Percentiles rank a stretch among this genome's conserved stretches.
Evolutionary conservation across 2,329 filamentous ascomycete genomes (phyloP).

Genomic region (Mariannaea sp.): DNA sequence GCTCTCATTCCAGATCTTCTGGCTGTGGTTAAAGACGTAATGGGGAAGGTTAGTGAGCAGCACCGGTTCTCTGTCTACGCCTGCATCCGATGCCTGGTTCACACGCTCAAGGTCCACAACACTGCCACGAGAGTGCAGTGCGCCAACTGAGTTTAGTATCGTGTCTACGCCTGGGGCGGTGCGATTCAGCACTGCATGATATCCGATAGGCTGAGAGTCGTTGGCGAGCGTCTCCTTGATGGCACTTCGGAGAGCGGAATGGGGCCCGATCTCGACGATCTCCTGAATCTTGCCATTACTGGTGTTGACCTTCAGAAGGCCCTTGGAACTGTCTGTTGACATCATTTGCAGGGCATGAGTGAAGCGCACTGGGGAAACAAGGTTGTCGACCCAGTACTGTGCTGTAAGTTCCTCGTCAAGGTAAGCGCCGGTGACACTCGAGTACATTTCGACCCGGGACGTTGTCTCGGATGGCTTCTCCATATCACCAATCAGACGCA

Average conservation of each 20-base stretch:
- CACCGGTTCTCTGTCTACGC: background rate
- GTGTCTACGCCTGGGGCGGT: constrained; percentile 13
- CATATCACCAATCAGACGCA: background rate
- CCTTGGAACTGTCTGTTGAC: background rate
- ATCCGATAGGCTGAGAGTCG: constrained; percentile 3
- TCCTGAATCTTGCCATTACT: constrained; percentile 1
- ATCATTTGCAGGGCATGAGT: constrained; percentile 36
- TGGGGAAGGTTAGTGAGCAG: constrained; percentile 48
- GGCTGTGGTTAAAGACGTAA: constrained; percentile 38
- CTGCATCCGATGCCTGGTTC: constrained; percentile 2
- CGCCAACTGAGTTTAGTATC: constrained; percentile 22
- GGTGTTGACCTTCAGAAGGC: background rate
- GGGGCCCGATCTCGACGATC: constrained; percentile 37
- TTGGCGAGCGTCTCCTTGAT: constrained; percentile 29
- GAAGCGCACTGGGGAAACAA: constrained; percentile 49
- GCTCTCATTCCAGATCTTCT: constrained; percentile 44
- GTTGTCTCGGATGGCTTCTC: background rate
- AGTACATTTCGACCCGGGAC: constrained; percentile 7
- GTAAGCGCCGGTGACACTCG: constrained; percentile 12
- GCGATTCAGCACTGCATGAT: constrained; percentile 27
- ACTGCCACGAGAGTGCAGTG: constrained; percentile 22
- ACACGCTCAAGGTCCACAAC: constrained; percentile 16
- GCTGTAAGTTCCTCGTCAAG: constrained; percentile 41
- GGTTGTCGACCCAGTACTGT: constrained; percentile 52
- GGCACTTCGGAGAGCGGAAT: constrained; percentile 35